Evolutionary conservation across 164 flowering plant species (phyloP).

Genomic region (grape (Vitis vinifera)): ASM3070453v1 NC_081807.1:7543501-7544000

Average conservation of each 20-base stretch:
- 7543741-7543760: not conserved
- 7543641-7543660: no score
- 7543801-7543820: slow-evolving; percentile 26
- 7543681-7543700: not conserved
- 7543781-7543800: slow-evolving; percentile 48
- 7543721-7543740: not conserved
- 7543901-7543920: slow-evolving; percentile 71
- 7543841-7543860: slow-evolving; percentile 42
- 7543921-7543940: slow-evolving; percentile 36
- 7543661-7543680: no score
- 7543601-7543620: not conserved
- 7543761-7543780: slow-evolving; percentile 65
- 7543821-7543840: slow-evolving; percentile 26
- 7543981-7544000: slow-evolving; percentile 51
- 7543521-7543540: slow-evolving; percentile 85
- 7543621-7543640: not conserved
- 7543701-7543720: not conserved
- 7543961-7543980: slow-evolving; percentile 31
- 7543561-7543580: not conserved
- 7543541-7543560: slow-evolving; percentile 83
- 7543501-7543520: slow-evolving; percentile 77
- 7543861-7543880: slow-evolving; percentile 54
- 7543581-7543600: not conserved
- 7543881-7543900: slow-evolving; percentile 70
- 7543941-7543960: slow-evolving; percentile 34